A percentile compares a stretch with the other conserved stretches of the same genome.
Evolutionary conservation across 1,139 yeast genomes (phyloP).

Genomic region (Zhuliangozyma parablackwelliae): DNA sequence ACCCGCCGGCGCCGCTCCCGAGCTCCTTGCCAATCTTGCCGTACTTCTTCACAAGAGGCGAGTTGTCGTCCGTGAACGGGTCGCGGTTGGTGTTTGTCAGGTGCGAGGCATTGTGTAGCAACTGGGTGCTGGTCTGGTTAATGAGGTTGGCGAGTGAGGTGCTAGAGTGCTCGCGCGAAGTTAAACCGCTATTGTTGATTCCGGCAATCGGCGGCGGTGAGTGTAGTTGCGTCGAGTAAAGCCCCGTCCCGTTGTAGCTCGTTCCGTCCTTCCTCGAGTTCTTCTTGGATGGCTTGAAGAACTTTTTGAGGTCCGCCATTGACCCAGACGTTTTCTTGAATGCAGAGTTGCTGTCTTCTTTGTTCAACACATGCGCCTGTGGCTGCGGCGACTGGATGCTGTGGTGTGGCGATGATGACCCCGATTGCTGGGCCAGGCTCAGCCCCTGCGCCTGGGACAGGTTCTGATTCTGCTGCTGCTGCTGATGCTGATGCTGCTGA

Average conservation of each 20-base stretch:
- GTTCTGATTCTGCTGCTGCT: conserved; percentile 9
- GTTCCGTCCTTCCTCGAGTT: conserved; percentile 14
- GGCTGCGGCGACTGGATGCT: conserved; percentile 13
- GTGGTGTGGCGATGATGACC: conserved; percentile 2
- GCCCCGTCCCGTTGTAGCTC: conserved; percentile 10
- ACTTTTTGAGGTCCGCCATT: conserved; percentile 39
- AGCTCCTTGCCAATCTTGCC: conserved; percentile 85
- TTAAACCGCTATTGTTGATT: conserved; percentile 11
- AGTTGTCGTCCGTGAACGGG: conserved; percentile 50
- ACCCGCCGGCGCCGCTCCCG: conserved; percentile 98
- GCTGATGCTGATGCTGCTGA: conserved; percentile 13
- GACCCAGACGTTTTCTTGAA: conserved; percentile 31
- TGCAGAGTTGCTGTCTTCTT: conserved; percentile 26
- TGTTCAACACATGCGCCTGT: conserved; percentile 12
- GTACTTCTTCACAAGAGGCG: conserved; percentile 75
- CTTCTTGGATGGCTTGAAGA: conserved; percentile 39
- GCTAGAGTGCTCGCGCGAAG: conserved; percentile 34
- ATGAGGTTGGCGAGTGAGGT: conserved; percentile 41
- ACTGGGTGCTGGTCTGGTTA: conserved; percentile 42
- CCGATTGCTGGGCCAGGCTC: conserved; percentile 9
- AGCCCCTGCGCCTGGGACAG: conserved; percentile 14
- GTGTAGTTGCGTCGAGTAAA: conserved; percentile 25
- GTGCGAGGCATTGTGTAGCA: conserved; percentile 37
- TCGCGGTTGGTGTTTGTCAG: conserved; percentile 24
- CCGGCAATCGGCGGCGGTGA: conserved; percentile 24